Evolutionary conservation across 768 basidiomycete genomes (phyloP).

Genomic region (Russula lepida): DNA sequence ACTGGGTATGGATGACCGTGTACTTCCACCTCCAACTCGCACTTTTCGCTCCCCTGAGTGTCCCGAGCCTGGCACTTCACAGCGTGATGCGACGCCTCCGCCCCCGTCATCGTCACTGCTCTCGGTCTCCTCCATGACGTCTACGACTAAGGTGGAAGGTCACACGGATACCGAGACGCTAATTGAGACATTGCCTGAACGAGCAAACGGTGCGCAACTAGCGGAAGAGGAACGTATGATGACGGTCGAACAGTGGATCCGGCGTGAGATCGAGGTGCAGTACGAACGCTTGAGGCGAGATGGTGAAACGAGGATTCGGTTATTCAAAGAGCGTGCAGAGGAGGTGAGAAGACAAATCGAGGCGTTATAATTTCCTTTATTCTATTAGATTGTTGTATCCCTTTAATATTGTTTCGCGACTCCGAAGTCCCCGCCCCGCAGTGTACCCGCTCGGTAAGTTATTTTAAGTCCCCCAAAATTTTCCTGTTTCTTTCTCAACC

Average conservation of each 20-base stretch:
- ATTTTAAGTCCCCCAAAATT: neutral
- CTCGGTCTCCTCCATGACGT: constrained; percentile 13
- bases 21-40: neutral
- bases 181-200: constrained; percentile 23
- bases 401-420: no score
- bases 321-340: constrained; percentile 39
- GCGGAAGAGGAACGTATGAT: constrained; percentile 63
- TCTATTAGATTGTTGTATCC: no score
- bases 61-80: neutral
- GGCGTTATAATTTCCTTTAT: constrained; percentile 21
- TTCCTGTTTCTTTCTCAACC: neutral
- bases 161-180: constrained; percentile 20
- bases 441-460: no score
- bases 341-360: constrained; percentile 31
- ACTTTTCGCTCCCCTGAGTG: neutral
- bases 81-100: constrained; percentile 6
- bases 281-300: constrained; percentile 50
- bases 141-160: constrained; percentile 14
- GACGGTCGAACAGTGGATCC: constrained; percentile 81
- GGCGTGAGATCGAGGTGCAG: constrained; percentile 63
- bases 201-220: constrained; percentile 28
- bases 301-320: constrained; percentile 41
- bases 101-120: constrained; percentile 16
- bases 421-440: no score
- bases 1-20: neutral